phyloP scores from a whole-genome alignment of 1,284 basidiomycete species.

The Somion occarium region DNA sequence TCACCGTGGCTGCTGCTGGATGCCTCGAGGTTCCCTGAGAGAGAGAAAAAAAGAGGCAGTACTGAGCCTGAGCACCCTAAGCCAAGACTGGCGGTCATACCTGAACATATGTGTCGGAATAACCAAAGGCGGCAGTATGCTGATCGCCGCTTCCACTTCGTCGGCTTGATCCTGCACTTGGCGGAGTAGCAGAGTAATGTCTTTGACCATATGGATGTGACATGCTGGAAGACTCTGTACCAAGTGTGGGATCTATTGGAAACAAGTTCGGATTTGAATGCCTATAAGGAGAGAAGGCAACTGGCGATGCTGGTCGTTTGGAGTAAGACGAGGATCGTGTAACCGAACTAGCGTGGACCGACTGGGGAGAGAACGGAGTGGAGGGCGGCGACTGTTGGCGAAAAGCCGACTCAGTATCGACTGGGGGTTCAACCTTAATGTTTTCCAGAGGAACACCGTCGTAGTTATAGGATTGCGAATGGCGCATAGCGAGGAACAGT shows the following conservation, averaged over 20 bases:
- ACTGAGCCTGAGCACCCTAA: no score
- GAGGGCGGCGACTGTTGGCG: slow-evolving; percentile 23
- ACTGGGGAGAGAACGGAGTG: slow-evolving; percentile 15
- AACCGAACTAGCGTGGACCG: slow-evolving; percentile 12
- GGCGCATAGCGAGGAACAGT: slow-evolving; percentile 28
- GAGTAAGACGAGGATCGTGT: slow-evolving; percentile 16
- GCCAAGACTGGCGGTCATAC: no score
- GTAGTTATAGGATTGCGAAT: slow-evolving; percentile 24
- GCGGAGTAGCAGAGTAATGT: slow-evolving; percentile 19
- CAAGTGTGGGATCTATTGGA: slow-evolving; percentile 6
- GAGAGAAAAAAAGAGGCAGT: background rate
- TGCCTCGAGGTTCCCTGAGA: background rate
- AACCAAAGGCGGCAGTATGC: slow-evolving; percentile 17
- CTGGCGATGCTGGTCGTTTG: slow-evolving; percentile 15
- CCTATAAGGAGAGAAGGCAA: slow-evolving; percentile 9
- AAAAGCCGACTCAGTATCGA: slow-evolving; percentile 28
- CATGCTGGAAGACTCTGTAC: slow-evolving; percentile 20
- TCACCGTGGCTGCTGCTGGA: slow-evolving; percentile 22
- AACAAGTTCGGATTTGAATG: slow-evolving; percentile 10
- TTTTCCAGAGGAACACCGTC: slow-evolving; percentile 9
- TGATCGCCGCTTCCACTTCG: slow-evolving; percentile 27
- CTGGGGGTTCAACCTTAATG: slow-evolving; percentile 44
- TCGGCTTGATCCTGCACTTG: slow-evolving; percentile 16
- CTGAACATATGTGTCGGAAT: slow-evolving; percentile 20
- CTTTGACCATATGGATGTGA: slow-evolving; percentile 24